Evolutionary conservation across 805 yeast genomes (phyloP).

Genomic region (Candida railenensis): DNA sequence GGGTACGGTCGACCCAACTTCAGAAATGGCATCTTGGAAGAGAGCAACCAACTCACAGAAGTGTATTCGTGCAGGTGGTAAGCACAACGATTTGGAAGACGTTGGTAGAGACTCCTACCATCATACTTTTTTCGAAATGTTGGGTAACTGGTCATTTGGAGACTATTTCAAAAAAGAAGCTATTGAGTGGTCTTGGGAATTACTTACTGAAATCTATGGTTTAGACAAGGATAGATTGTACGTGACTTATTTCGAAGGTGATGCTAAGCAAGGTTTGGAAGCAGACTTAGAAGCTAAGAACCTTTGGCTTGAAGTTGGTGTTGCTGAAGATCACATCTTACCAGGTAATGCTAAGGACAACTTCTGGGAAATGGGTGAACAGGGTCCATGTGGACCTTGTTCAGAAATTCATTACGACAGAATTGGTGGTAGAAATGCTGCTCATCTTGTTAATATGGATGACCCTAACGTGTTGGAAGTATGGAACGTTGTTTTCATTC

Average conservation of each 20-base stretch:
- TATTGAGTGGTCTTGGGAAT: constrained; percentile 83
- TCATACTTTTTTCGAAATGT: constrained; percentile 98
- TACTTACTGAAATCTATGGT: constrained; percentile 82
- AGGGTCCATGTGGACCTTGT: constrained; percentile 99
- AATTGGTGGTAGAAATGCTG: constrained; percentile 97
- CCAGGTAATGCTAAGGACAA: constrained; percentile 91
- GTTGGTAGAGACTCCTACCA: constrained; percentile 98
- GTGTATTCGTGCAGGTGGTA: constrained; percentile 99
- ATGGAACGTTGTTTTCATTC: constrained; percentile 98
- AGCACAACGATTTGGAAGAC: constrained; percentile 96
- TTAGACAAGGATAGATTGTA: constrained; percentile 77
- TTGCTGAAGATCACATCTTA: constrained; percentile 85
- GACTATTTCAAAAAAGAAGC: constrained; percentile 98
- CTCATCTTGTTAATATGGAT: constrained; percentile 87
- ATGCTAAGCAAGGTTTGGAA: constrained; percentile 71
- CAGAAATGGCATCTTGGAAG: constrained; percentile 78
- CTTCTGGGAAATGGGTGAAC: constrained; percentile 99
- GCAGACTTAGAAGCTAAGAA: constrained; percentile 94
- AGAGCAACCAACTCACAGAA: constrained; percentile 96
- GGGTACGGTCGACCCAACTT: constrained; percentile 95
- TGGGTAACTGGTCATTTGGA: constrained; percentile 99
- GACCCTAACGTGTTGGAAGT: constrained; percentile 97
- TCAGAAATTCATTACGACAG: constrained; percentile 97
- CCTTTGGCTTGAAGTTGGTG: constrained; percentile 85
- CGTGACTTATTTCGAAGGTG: constrained; percentile 97